Percentiles rank a stretch among this genome's conserved stretches.
These are phyloP conservation scores for Aspergillus avenaceus DNA, from an alignment of 495 filamentous ascomycete genomes.

Conservation along the genomic window DNA sequence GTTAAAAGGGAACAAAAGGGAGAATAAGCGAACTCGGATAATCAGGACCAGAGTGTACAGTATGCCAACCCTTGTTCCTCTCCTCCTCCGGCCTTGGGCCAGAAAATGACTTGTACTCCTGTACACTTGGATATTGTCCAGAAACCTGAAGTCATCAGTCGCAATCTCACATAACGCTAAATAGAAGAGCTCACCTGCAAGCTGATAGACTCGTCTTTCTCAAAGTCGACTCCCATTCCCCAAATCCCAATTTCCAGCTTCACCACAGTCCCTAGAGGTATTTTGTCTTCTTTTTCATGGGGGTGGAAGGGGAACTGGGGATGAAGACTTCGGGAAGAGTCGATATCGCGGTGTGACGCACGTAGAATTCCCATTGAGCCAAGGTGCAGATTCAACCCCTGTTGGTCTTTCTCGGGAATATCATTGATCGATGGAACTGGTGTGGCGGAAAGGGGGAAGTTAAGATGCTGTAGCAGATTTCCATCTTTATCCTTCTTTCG, in stretches of 20 bases:
- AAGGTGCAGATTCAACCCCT: constrained; percentile 21
- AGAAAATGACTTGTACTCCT: constrained; percentile 27
- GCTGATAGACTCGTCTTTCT: constrained; percentile 24
- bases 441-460: constrained; percentile 27
- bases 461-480: constrained; percentile 27
- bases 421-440: constrained; percentile 28
- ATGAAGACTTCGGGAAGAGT: constrained; percentile 20
- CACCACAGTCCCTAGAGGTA: constrained; percentile 27
- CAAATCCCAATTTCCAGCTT: constrained; percentile 31
- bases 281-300: constrained; percentile 28
- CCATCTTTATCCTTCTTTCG: constrained; percentile 35
- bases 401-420: constrained; percentile 24
- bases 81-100: constrained; percentile 30
- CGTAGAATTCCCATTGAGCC: constrained; percentile 31
- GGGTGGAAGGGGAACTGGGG: constrained; percentile 32
- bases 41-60: constrained; percentile 28
- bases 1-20: no score
- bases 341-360: constrained; percentile 29
- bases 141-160: constrained; percentile 16
- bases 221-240: constrained; percentile 31
- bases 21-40: constrained; percentile 31
- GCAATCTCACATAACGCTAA: not conserved
- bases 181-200: constrained; percentile 16
- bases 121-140: constrained; percentile 29
- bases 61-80: constrained; percentile 28